Evolutionary conservation across 1,284 basidiomycete species (phyloP).

Genomic region (Rhodotorula sp.): DNA sequence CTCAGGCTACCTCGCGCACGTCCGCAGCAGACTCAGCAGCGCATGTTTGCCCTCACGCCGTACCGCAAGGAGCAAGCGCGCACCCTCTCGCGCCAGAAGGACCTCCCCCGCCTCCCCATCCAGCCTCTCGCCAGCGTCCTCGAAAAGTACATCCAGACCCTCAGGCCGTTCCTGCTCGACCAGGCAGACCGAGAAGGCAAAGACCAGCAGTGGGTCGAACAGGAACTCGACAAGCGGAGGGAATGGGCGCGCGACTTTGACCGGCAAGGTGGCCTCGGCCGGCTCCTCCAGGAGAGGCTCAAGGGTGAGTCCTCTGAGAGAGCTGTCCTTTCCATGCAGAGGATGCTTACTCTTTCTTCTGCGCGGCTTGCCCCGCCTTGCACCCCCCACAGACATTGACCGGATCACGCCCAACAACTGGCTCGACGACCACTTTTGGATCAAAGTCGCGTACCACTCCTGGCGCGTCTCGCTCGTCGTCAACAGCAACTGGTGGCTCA

Average conservation of each 20-base stretch:
- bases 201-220: constrained; percentile 59
- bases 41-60: constrained; percentile 51
- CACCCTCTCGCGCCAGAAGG: constrained; percentile 49
- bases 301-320: constrained; percentile 56
- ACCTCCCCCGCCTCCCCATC: constrained; percentile 73
- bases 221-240: constrained; percentile 62
- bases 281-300: constrained; percentile 73
- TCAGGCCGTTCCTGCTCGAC: constrained; percentile 76
- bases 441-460: constrained; percentile 84
- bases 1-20: neutral
- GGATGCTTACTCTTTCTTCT: constrained; percentile 8
- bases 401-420: constrained; percentile 83
- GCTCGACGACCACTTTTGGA: constrained; percentile 95
- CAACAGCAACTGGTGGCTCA: constrained; percentile 97
- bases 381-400: constrained; percentile 67
- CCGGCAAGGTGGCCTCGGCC: constrained; percentile 63
- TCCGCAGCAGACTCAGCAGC: neutral
- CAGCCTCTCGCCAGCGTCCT: constrained; percentile 76
- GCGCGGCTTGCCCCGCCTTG: neutral
- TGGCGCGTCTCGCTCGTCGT: constrained; percentile 82
- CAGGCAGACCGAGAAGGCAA: constrained; percentile 57
- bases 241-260: constrained; percentile 73
- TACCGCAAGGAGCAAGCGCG: constrained; percentile 49
- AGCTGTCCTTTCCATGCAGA: too few species aligned
- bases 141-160: constrained; percentile 72